These are phyloP conservation scores for Penicillium palitans DNA, from an alignment of 2,329 filamentous ascomycete species.

Conservation along the genomic window DNA sequence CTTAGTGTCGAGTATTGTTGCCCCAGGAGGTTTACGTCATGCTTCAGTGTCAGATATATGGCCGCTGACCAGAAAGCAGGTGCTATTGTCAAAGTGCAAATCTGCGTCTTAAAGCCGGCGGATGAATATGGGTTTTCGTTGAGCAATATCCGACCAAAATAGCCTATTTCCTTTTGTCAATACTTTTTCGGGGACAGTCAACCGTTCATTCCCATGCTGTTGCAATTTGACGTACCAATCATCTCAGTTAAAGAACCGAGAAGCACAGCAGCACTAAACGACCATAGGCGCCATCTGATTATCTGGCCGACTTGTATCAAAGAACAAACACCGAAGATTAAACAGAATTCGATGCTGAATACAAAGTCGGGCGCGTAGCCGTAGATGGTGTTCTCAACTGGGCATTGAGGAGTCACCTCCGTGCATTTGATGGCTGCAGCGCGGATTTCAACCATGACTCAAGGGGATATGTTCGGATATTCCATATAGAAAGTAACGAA, in stretches of 20 bases:
- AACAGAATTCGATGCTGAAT: background rate
- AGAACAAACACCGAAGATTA: background rate
- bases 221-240: background rate
- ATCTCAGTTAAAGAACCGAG: background rate
- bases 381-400: background rate
- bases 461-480: background rate
- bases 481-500: background rate
- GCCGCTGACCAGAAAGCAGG: background rate
- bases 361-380: background rate
- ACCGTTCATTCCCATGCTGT: too few species aligned
- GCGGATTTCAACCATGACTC: background rate
- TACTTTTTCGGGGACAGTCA: rapidly evolving
- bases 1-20: background rate
- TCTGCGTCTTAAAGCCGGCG: background rate
- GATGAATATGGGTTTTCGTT: background rate
- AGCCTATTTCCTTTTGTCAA: background rate
- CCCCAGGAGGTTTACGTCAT: background rate
- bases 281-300: background rate
- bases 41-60: background rate
- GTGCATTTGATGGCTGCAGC: background rate
- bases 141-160: background rate
- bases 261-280: background rate
- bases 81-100: background rate
- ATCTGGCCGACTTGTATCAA: background rate
- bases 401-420: background rate